Evolutionary conservation across 345 rosid species (phyloP), one percentile per base, ranked within the genome.

Genomic region (Draba incana): DNA sequence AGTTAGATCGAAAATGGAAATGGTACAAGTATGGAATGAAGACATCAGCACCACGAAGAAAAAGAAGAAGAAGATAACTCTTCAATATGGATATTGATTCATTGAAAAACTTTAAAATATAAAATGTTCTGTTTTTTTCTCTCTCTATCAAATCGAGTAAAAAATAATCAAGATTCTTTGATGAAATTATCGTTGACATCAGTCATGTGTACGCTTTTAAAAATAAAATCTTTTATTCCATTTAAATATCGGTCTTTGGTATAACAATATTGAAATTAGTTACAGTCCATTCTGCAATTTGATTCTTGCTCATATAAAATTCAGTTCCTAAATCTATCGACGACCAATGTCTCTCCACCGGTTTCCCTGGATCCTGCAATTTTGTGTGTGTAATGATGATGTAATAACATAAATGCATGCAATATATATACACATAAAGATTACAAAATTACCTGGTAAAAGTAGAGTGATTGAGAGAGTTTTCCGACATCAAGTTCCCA

Each of bases 401-500:
- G 5, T 38, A 9, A 4, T 3, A 24, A 50, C 41, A 50, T 25
- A 30, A 9, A 44, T 4, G 6, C 6, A 35, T 12, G 35, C 15
- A 23, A 4, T 13, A 20, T 20, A 20, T 35, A 12, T 27, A 27
- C 3, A 2, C 3, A 27, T 2, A 27, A 27, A 27, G 20, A 20
- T 20, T 20, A 20, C 20, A 20, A 20, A 20, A 20, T 20, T 20
- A 82, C 85, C 83, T 80, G 82, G 68, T 80, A 78, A 51, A 80
- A 82, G 63, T 75, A 64, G 4, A 82, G 77, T 37, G 80, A 66
- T 33, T 78, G 80, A 31, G 86, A 80, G 46, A 80, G 74, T 55
- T 77, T 74, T 64, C 84, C 86, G 53, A 83, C 84, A 45, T 81
- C 78, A 47, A 81, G 86, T 49, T 76, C 86, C 84, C 86, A 83